Evolutionary conservation across 345 rosid species (phyloP), one percentile per base, ranked within the genome.

Genomic region (Hevea brasiliensis): DNA sequence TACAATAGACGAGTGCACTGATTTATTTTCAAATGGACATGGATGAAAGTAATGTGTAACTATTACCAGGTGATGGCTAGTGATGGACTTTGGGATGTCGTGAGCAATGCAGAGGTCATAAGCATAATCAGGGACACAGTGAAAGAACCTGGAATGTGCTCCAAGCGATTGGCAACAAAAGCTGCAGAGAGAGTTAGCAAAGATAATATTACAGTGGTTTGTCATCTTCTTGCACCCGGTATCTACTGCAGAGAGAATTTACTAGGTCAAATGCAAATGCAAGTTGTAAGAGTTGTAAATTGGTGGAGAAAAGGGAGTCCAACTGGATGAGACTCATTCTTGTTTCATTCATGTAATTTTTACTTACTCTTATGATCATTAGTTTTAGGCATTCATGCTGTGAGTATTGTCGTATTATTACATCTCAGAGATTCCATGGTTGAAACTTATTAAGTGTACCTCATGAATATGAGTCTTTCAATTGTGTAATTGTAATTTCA

Each of bases 1-100:
- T 44, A 2, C 47, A 44, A 11, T 44, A 8, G 3, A 67, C 3
- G 26, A 50, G 15, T 53, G 21, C 57, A 50, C 15, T 27, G 27
- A 50, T 35, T 9, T 41, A 35, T 10, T 40, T 67, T 35, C 27
- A 41, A 35, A 50, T 47, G 32, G 61, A 65, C 41, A n/a, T 7
- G 10, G 40, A 62, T 59, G 23, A 45, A 72, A 79, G 47, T 27
- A 37, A 17, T 70, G 51, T 67, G 24, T 23, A 55, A 68, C 76
- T 32, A 74, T 67, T 76, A 15, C 50, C 83, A 93, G 98, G 97
- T 94, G 40, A 92, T 94, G 93, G 97, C 92, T 47, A 92, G 97
- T 27, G 98, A 94, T 71, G 97, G 97, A 61, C 90, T 94, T 8
- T 92, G 97, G 98, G 98, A 94, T 79, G 91, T 85, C 4, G n/a